Evolutionary conservation across 805 yeast genomes (phyloP).

Genomic region (Kockiozyma suomiensis): DNA sequence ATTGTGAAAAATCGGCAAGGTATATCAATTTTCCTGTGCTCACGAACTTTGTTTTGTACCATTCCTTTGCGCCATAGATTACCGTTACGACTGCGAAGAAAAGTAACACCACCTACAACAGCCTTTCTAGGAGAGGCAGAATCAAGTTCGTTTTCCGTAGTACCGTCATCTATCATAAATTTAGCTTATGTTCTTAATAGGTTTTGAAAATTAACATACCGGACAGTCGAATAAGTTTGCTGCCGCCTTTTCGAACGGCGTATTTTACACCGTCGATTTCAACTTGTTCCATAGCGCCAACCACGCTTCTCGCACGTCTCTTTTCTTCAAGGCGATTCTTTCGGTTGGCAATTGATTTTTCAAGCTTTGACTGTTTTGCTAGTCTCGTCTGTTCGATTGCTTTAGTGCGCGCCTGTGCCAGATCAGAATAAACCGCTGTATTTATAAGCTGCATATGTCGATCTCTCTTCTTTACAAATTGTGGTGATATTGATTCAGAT

Average conservation of each 20-base stretch:
- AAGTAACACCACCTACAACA: constrained; percentile 36
- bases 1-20: constrained; percentile 40
- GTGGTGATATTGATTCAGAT: background rate
- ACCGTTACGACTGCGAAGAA: constrained; percentile 36
- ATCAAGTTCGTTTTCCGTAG: constrained; percentile 7
- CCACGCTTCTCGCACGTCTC: constrained; percentile 26
- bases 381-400: constrained; percentile 32
- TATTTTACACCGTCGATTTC: constrained; percentile 39
- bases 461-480: constrained; percentile 31
- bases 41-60: constrained; percentile 20
- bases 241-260: constrained; percentile 30
- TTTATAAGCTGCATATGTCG: constrained; percentile 36
- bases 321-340: constrained; percentile 34
- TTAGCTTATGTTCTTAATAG: background rate
- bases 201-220: constrained; percentile 1
- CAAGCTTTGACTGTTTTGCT: constrained; percentile 30
- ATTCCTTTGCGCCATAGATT: constrained; percentile 30
- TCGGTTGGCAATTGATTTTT: constrained; percentile 24
- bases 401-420: constrained; percentile 30
- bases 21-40: constrained; percentile 27
- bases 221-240: constrained; percentile 34
- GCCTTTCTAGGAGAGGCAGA: constrained; percentile 35
- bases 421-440: constrained; percentile 27
- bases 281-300: constrained; percentile 16
- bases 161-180: background rate